Evolutionary conservation across 2,329 filamentous ascomycete genomes (phyloP), one percentile per base, ranked within the genome.

Genomic region (Colletotrichum sp.): DNA sequence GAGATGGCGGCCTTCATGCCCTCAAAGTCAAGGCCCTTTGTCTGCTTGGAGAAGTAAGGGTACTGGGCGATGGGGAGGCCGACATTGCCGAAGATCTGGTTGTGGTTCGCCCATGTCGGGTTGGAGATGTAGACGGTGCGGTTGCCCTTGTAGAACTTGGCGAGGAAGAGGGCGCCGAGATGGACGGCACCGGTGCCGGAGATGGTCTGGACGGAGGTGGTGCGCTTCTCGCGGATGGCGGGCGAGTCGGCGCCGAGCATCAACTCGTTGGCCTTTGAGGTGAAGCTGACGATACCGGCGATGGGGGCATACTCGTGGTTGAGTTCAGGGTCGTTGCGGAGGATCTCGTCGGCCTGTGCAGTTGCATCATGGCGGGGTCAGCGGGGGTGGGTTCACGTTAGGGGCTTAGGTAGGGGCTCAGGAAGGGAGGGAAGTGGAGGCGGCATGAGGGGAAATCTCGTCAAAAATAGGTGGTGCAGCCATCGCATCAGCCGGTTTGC

Each of bases 281-380:
- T 98, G 88, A 98, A 98, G 78, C 93, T 90, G 72, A 93, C 87
- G 75, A 99, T 91, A 82, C 97, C 97, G 78, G 96, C 94, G 84
- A 99, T 99, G 75, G 97, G 96, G 76, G 98, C 95, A 87, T 99
- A 99, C 90, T 99, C 97, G 89, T 99, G 96, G 88, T 99, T 98
- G 81, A 98, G 90, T 76, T 95, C 91, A 83, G 96, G 96, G 86
- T 98, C 96, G 83, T 94, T 94, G 85, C 93, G 94, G 79, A 99
- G 92, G 81, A 95, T 92, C 79, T 97, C 94, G 84, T 99, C 96
- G 80, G 97, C 97, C 96, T 99, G 83, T 68, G n/a, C 57, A 57
- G 69, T 75, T 65, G 65, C 70, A 79, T 78, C 72, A 76, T 79
- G 65, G 71, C 70, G 74, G 74, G 69, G 74, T 77, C 36, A 73